Evolutionary conservation across 768 basidiomycete species (phyloP), one percentile per base, ranked within the genome.

Genomic region (Hericium alpestre): DNA sequence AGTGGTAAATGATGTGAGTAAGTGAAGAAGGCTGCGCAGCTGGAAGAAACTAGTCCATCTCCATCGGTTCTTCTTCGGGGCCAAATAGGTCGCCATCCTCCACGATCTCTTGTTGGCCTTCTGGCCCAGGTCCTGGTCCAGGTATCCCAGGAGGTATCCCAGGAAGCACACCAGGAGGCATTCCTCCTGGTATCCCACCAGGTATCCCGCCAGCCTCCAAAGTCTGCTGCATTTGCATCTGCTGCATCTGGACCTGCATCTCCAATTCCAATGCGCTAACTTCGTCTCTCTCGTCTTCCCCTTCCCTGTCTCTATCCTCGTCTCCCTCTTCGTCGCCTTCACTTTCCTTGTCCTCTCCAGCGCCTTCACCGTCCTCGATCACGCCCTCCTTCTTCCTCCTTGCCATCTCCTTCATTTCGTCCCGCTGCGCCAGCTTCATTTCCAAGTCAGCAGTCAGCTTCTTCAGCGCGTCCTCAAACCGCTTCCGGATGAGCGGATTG

Each of bases 401-500:
- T 63, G 84, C 84, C 65, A 83, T 77, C 71, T 91, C 89, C 64
- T 82, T 83, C 67, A 92, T 71, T 63, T 87, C 87, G 61, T 92
- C 90, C 56, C 86, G 77, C 66, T 92, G 90, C 0, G 79, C 79
- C 10, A 79, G 72, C 67, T 93, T 94, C 79, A 85, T 83, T 61
- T 94, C 93, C 32, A 94, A 73, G 66, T 96, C 93, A 38, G 83
- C 80, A 11, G 84, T 80, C 51, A 96, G 76, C 70, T 95, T 96
- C 75, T 85, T 90, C 65, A 94, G 70, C 16, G 89, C 87, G 67
- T 95, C 93, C 68, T 94, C 91, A 70, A 95, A 94, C 38, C 93
- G 93, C 80, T 87, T 87, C 87, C 93, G 64, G 67, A 96, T 92
- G 56, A 95, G 79, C 39, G 89, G 87, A 69, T 96, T 96, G 3